Evolutionary conservation across 345 rosid genomes (phyloP), one percentile per base, ranked within the genome.

Genomic region (Moricandia arvensis): DNA sequence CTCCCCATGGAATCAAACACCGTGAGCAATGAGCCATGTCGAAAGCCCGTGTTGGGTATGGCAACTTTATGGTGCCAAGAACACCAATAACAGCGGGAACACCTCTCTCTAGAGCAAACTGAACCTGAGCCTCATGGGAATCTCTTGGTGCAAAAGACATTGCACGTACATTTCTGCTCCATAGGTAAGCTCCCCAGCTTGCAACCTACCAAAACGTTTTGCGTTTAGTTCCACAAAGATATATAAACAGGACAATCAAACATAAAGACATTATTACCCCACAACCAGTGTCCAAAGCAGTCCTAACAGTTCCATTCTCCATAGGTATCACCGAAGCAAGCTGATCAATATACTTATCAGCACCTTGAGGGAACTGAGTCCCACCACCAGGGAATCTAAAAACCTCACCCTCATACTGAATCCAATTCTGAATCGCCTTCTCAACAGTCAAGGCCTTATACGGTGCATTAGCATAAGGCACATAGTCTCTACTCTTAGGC

Each of bases 91-190:
- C 91, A 54, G 99, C 99, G 12, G 99, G 98, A 45, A 96, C 96
- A 78, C 99, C 99, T 79, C 99, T 91, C 82, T 96, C 99, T 5
- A 96, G 86, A 30, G 99, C 99, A 83, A 95, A 96, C 18, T 96
- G 99, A 26, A 96, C 99, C 79, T 96, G 99, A 26, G 99, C 99
- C 81, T 96, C 98, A 26, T 96, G 99, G 1, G 97, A 90, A 66
- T 96, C 99, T 87, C 99, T 87, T 8, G 98, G 99, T 27, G 99
- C 99, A 60, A 96, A 96, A 2, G 99, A 96, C 99, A 96, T 96
- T 12, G 97, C 86, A n/a, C 91, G 80, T 5, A 96, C 99, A 65
- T 96, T 93, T 80, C 99, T 89, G 71, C 97, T 93, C 98, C 97
- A 92, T 37, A 96, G 86, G 85, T 89, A 96, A 0, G 98, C 99